Conservation (phyloP, 2,329 filamentous ascomycete species). For the Cladosporium sphaerospermum region DNA sequence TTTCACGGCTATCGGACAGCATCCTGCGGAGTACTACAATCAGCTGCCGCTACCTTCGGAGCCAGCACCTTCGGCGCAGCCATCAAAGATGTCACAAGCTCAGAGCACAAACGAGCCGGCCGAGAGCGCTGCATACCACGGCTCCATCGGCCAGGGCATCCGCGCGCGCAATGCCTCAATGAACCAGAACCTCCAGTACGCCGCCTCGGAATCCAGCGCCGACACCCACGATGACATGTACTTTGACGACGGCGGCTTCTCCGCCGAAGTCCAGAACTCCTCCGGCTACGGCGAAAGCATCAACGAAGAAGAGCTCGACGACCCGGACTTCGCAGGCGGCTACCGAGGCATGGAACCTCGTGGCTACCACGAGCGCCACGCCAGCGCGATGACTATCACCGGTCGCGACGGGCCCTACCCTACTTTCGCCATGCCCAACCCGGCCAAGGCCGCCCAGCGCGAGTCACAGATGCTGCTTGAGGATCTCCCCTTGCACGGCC, state of each 20-base stretch:
- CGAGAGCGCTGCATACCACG: constrained; percentile 15
- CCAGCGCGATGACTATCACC: constrained; percentile 17
- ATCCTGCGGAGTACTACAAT: background rate
- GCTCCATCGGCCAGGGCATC: constrained; percentile 13
- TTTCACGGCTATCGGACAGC: background rate
- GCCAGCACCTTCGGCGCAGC: background rate
- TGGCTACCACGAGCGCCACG: constrained; percentile 14
- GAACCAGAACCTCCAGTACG: constrained; percentile 15
- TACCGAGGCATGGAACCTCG: constrained; percentile 6
- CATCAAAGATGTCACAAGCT: background rate
- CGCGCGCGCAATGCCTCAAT: constrained; percentile 8
- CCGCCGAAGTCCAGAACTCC: background rate
- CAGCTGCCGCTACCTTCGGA: background rate
- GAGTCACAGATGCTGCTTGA: constrained; percentile 26
- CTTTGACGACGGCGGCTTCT: constrained; percentile 32
- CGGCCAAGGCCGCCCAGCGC: constrained; percentile 19
- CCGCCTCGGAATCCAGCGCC: background rate
- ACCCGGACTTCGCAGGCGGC: constrained; percentile 14
- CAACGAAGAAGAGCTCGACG: constrained; percentile 34
- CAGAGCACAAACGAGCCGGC: constrained; percentile 4
- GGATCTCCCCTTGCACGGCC: constrained; percentile 22
- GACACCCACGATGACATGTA: constrained; percentile 26
- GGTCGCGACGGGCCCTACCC: constrained; percentile 28
- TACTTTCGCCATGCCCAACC: constrained; percentile 26
- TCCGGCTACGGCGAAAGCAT: constrained; percentile 15